Base-by-base conservation (phyloP, 1,139 yeast species). In the Hemisphaericaspora xylofermentans region DNA sequence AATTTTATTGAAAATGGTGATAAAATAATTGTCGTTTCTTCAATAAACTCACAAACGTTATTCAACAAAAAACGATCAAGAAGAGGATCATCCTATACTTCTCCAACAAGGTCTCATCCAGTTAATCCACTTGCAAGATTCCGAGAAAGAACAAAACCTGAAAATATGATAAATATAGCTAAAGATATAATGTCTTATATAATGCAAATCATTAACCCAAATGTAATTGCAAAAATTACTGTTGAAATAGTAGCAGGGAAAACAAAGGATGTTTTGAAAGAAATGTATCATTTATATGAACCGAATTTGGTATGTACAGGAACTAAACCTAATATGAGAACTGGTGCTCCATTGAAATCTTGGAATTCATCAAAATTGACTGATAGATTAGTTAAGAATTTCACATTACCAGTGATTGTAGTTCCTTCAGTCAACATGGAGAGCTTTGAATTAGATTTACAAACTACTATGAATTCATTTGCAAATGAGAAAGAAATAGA, bases 261-360 rank as follows among this genome's bases (percentile, higher is more conserved):
- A 16, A 76, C 86, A 0, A 78, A 74, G 48, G 74, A 69, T 14
- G 79, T 80, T 5, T 52, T 84, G 38, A 71, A 74, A 43, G 86
- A 83, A 50, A 78, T 82, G 72, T 76, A 80, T 52, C 71, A 76
- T 48, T 64, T 83, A 24, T 82, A 84, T 54, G 76, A 73, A 43
- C 93, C 94, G 12, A 78, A 79, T 40, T 56, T 82, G 45, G 74
- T 83, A n/a, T 71, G 78, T n/a, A 71, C 79, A 1, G 80, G 87
- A 7, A 68, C 85, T 1, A 80, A 82, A 51, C 80, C 80, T 22
- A 68, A 63, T 44, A 17, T 45, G 15, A 57, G 59, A 39, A 71
- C 72, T 30, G 64, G 76, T 32, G 76, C 80, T 3, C 84, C 84
- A 12, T 63, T 80, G 16, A 68, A 76, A 40, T 74, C 83, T 8